A percentile compares a stretch with the other conserved stretches of the same genome.
Evolutionary conservation across 2,329 filamentous ascomycete genomes (phyloP).

Genomic region (Thelonectria discophora): DNA sequence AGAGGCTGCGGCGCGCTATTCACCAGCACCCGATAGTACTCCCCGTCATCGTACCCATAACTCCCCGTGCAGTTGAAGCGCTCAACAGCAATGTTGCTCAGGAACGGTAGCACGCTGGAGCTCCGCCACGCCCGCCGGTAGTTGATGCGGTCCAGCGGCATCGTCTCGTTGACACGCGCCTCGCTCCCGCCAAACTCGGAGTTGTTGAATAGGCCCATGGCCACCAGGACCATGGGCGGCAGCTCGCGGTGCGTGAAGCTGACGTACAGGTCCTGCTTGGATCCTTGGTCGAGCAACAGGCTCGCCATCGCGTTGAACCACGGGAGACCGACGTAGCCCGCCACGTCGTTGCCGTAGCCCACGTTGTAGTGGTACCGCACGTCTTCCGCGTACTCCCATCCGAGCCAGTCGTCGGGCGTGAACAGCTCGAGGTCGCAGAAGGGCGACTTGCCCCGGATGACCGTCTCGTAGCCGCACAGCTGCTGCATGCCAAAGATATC

Average conservation of each 20-base stretch:
- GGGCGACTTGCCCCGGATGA: constrained; percentile 67
- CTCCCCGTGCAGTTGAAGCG: constrained; percentile 67
- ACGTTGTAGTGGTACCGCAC: constrained; percentile 72
- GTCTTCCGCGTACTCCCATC: constrained; percentile 72
- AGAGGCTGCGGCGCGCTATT: constrained; percentile 38
- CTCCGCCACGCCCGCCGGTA: constrained; percentile 70
- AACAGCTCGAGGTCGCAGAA: constrained; percentile 70
- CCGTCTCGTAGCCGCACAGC: constrained; percentile 72
- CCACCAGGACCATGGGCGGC: constrained; percentile 71
- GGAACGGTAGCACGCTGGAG: constrained; percentile 70
- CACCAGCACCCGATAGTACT: constrained; percentile 38
- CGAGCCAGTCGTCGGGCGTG: constrained; percentile 70
- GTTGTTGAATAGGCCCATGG: constrained; percentile 76
- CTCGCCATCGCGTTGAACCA: constrained; percentile 71
- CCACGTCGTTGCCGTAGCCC: constrained; percentile 68
- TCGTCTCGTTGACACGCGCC: constrained; percentile 66
- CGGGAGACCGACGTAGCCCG: constrained; percentile 68
- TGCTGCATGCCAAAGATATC: constrained; percentile 74
- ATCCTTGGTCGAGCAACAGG: constrained; percentile 53
- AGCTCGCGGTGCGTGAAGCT: constrained; percentile 76
- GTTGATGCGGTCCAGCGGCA: constrained; percentile 71
- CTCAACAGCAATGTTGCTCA: constrained; percentile 73
- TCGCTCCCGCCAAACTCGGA: constrained; percentile 60
- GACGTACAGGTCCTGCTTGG: constrained; percentile 68
- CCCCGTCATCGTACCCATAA: constrained; percentile 54